Conservation (phyloP, 2,329 filamentous ascomycete genomes). For the Ceratocystis albifundus region DNA sequence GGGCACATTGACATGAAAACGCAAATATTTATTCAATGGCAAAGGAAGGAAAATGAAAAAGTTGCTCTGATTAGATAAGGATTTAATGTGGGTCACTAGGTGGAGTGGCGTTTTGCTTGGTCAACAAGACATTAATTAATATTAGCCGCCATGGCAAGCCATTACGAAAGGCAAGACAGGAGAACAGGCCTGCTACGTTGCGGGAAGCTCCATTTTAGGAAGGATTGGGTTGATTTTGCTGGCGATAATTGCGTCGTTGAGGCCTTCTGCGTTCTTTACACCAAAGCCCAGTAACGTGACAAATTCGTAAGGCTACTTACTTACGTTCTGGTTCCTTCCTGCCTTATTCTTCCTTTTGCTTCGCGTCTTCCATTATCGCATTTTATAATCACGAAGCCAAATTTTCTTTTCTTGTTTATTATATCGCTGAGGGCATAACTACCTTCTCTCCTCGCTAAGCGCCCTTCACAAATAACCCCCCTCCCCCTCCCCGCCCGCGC, state of each 20-base stretch:
- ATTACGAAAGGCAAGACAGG: not conserved
- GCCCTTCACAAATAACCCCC: not conserved
- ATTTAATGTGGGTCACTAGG: not conserved
- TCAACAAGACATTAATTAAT: no score
- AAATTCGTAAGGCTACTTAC: not conserved
- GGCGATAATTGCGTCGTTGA: not conserved
- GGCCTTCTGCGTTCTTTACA: not conserved
- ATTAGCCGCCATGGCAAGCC: not conserved
- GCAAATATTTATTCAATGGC: conserved; percentile 13
- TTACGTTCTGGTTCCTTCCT: not conserved
- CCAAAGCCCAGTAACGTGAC: no score
- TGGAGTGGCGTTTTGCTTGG: not conserved
- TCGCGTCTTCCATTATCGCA: not conserved
- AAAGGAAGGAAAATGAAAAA: conserved; percentile 9
- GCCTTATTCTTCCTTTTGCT: not conserved
- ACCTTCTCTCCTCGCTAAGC: not conserved
- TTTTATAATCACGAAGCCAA: not conserved
- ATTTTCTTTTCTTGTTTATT: not conserved
- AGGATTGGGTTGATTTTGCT: not conserved
- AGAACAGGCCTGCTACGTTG: not conserved
- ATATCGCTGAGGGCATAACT: not conserved
- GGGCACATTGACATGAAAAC: not conserved
- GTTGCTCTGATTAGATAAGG: conserved; percentile 11
- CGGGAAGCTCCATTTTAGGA: not conserved
- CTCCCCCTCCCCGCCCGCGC: no score